Evolutionary conservation across 306 rosid genomes (phyloP), one percentile per base, ranked within the genome.

Genomic region (Sicyos baderoa): DNA sequence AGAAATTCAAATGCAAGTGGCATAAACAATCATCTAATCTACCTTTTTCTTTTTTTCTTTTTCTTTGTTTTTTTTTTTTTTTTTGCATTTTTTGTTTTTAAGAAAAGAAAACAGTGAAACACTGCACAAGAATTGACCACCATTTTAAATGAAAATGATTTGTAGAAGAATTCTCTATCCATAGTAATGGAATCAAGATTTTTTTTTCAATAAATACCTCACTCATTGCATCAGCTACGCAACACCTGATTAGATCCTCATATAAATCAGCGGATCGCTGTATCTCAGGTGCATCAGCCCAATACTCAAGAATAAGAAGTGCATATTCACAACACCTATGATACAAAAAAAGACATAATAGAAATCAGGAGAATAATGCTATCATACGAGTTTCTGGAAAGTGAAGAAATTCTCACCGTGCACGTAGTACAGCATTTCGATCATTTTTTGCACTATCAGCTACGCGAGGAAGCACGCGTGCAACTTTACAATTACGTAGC

Each of bases 261-360:
- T 80, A 94, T 74, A 85, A 77, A 63, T 94, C 97, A 5, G 96
- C 95, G 1, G 87, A 84, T 70, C 99, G 86, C 29, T 86, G 97
- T 81, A 94, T 79, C 84, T 94, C 99, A 72, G 97, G 92, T 35
- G 88, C 92, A 90, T 94, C 99, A 63, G 99, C 88, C 99, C 99
- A 94, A 78, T 90, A 82, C 80, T 90, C 99, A 73, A 94, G 85
- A 74, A 90, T 84, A 86, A 94, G 79, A 40, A 94, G 86, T 57
- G 97, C 92, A 82, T 94, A 94, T 74, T 94, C 99, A 82, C 99
- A 94, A 75, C 99, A 94, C 86, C 99, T 94, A 74, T 68, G 64
- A 60, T 44, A 72, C 72, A 80, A 68, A 54, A 29, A 57, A 57
- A 47, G 12, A 40, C 45, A 73, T 56, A 56, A 71, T 65, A 73